A percentile compares a stretch with the other conserved stretches of the same genome.
Evolutionary conservation across 768 basidiomycete genomes (phyloP).

Genomic region (Bullera alba): DNA sequence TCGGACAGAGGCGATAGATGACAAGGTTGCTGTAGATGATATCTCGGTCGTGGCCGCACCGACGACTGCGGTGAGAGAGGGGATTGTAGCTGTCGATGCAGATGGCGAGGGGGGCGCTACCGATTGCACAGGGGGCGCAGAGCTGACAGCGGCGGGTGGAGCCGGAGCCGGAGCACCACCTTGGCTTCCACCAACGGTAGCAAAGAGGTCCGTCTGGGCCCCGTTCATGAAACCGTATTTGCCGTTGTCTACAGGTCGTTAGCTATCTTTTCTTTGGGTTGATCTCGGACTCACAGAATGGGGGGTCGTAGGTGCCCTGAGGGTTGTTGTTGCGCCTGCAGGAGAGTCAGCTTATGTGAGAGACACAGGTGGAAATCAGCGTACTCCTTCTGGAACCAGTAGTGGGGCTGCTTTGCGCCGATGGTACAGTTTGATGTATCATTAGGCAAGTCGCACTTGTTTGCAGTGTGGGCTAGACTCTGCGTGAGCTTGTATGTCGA

Average conservation of each 20-base stretch:
- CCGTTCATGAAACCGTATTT: conserved; percentile 44
- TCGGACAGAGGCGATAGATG: neutral
- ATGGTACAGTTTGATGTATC: conserved; percentile 42
- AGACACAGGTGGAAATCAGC: neutral
- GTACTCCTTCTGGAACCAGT: conserved; percentile 37
- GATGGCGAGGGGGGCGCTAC: too few species aligned
- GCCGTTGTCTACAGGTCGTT: conserved; percentile 28
- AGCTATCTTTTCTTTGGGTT: conserved; percentile 1
- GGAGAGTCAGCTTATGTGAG: neutral
- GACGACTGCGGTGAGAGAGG: neutral
- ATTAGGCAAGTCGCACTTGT: conserved; percentile 37
- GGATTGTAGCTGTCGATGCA: too few species aligned
- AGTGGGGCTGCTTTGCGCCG: conserved; percentile 42
- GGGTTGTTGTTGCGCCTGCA: conserved; percentile 33
- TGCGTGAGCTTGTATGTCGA: neutral
- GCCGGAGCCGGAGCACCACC: neutral
- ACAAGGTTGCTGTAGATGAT: too few species aligned
- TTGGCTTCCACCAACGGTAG: conserved; percentile 1
- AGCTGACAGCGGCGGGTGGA: neutral
- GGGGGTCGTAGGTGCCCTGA: conserved; percentile 38
- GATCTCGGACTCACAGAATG: conserved; percentile 26
- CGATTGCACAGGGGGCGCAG: too few species aligned
- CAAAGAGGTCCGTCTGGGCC: conserved; percentile 44
- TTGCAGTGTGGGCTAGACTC: conserved; percentile 33
- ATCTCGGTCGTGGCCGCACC: too few species aligned